Evolutionary conservation across 176 grass and related monocot genomes (phyloP), one percentile per base, ranked within the genome.

Genomic region (Bothriochloa decipiens): DNA sequence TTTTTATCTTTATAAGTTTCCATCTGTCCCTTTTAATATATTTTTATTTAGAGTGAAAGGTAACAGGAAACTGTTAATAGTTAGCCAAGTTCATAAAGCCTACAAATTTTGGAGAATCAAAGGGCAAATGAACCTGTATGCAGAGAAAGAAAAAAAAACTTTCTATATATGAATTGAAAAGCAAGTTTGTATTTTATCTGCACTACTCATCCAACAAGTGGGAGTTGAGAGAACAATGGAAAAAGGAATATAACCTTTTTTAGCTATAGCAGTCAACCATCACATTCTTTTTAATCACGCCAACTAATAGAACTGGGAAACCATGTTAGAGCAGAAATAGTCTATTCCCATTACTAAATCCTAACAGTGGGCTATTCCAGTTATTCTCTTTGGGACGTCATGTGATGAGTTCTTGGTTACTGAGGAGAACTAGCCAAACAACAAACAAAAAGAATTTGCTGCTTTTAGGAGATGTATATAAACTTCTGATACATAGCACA

Each of bases 121-220:
- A 53, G 17, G 43, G 29, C 26, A 82, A 45, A 69, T 79, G 41
- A 70, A 41, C 36, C 67, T 65, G 65, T 89, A 79, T 79, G 47
- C 33, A 75, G 78, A 45, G 78, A 61, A 74, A 88, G 52, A 22
- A 52, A 83, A 72, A 14, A 50, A 62, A 70, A 76, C 42, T 27
- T 73, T 55, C 29, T 12, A 60, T n/a, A 46, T 75, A 17, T 68
- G 47, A 60, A 23, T 32, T 83, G 43, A 39, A 84, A 82, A 88
- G 17, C 32, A 23, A 32, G 58, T 32, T 72, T 32, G 26, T 79
- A 72, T 35, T 45, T 87, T 79, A 82, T 73, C 58, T 67, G 70
- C 33, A 75, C 72, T 66, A 66, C 33, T 43, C 16, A 84, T 69
- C 33, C 16, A 77, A 76, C 23, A 82, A 72, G 68, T 82, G 80